Conservation (phyloP, 441 rosid genomes). For the Eutrema salsugineum region DNA sequence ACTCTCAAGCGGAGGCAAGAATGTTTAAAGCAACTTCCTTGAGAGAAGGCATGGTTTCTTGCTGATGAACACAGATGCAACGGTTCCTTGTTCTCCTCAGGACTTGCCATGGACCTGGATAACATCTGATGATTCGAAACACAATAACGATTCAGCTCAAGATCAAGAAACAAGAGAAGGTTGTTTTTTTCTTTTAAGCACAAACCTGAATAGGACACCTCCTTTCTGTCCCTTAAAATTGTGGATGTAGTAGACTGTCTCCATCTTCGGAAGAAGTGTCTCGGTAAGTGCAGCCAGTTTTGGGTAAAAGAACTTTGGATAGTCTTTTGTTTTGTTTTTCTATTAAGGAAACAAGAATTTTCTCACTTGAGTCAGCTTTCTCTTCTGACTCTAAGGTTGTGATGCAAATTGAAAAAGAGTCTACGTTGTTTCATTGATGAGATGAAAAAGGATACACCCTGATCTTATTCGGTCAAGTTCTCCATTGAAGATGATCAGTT, state of each 20-base stretch:
- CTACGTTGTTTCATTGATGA: background rate
- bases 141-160: background rate
- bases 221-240: slow-evolving; percentile 87
- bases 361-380: background rate
- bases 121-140: slow-evolving; percentile 48
- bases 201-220: slow-evolving; percentile 86
- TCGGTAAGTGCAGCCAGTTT: slow-evolving; percentile 80
- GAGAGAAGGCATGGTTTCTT: slow-evolving; percentile 81
- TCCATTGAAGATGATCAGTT: slow-evolving; percentile 85
- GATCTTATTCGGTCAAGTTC: slow-evolving; percentile 97
- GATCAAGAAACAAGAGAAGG: background rate
- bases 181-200: background rate
- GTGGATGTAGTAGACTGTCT: slow-evolving; percentile 90
- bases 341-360: slow-evolving; percentile 35
- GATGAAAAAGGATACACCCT: slow-evolving; percentile 81
- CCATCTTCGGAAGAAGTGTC: slow-evolving; percentile 78
- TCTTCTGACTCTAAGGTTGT: background rate
- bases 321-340: slow-evolving; percentile 43
- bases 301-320: slow-evolving; percentile 93
- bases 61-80: slow-evolving; percentile 64
- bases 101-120: slow-evolving; percentile 96
- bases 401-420: background rate
- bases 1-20: slow-evolving; percentile 35
- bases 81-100: slow-evolving; percentile 49
- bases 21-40: slow-evolving; percentile 87